Conservation (phyloP, 257 asterid species). For the Coffea eugenioides region DNA sequence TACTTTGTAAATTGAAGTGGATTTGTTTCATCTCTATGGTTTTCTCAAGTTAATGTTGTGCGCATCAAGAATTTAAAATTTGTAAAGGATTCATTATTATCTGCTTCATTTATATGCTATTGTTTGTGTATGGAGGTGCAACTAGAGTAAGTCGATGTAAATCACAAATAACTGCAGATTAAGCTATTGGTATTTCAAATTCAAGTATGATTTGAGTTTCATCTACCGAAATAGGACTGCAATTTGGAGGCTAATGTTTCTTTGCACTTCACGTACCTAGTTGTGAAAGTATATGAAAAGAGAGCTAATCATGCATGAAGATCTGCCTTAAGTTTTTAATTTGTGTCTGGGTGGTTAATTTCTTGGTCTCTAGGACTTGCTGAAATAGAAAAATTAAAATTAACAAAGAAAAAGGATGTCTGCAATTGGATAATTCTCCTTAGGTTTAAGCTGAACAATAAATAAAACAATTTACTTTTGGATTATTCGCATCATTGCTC, state of each 20-base stretch:
- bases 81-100: background rate
- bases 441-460: background rate
- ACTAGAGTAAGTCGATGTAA: background rate
- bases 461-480: background rate
- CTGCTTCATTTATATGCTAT: background rate
- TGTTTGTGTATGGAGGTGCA: background rate
- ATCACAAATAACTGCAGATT: background rate
- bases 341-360: background rate
- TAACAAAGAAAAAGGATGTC: background rate
- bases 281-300: background rate
- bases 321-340: background rate
- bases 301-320: background rate
- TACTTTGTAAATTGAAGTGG: background rate
- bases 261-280: background rate
- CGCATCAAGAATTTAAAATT: background rate
- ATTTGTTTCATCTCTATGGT: background rate
- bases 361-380: background rate
- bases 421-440: background rate
- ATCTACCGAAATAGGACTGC: background rate
- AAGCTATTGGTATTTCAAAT: background rate
- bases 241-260: background rate
- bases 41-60: background rate
- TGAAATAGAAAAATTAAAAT: background rate
- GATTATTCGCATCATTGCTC: background rate
- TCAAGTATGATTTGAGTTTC: background rate